Evolutionary conservation across 2,329 filamentous ascomycete species (phyloP).

Genomic region (Cryphonectria carpinicola): DNA sequence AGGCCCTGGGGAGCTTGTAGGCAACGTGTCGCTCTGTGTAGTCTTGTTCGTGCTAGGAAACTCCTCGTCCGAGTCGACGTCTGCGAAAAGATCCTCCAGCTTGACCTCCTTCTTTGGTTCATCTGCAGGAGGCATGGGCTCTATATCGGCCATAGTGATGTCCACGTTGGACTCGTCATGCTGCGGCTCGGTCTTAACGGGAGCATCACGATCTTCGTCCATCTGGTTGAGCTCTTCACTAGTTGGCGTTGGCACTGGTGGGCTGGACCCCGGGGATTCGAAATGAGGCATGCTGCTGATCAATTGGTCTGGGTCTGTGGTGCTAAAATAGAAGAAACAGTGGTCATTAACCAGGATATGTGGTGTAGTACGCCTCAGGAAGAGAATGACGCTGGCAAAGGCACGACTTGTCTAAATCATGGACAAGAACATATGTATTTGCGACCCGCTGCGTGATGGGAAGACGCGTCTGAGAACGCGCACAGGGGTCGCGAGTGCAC

Average conservation of each 20-base stretch:
- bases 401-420: not conserved
- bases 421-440: not conserved
- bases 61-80: conserved; percentile 64
- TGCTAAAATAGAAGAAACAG: not conserved
- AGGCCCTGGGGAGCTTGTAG: conserved; percentile 47
- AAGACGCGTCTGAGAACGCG: conserved; percentile 20
- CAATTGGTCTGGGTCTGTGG: not conserved
- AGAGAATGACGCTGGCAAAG: not conserved
- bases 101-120: conserved; percentile 51
- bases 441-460: not conserved
- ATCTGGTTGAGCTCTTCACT: conserved; percentile 31
- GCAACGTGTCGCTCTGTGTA: conserved; percentile 35
- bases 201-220: conserved; percentile 35
- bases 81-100: conserved; percentile 62
- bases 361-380: not conserved
- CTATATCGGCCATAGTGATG: conserved; percentile 46
- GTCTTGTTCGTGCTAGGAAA: conserved; percentile 56
- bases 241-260: conserved; percentile 27
- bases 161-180: conserved; percentile 39
- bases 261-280: conserved; percentile 38
- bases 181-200: conserved; percentile 40
- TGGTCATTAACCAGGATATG: not conserved
- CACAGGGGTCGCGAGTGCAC: conserved; percentile 18
- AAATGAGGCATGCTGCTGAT: conserved; percentile 50
- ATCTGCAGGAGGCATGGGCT: conserved; percentile 32